Base-by-base conservation (phyloP, 441 rosid genomes). In the Arabidopsis lyrata region DNA sequence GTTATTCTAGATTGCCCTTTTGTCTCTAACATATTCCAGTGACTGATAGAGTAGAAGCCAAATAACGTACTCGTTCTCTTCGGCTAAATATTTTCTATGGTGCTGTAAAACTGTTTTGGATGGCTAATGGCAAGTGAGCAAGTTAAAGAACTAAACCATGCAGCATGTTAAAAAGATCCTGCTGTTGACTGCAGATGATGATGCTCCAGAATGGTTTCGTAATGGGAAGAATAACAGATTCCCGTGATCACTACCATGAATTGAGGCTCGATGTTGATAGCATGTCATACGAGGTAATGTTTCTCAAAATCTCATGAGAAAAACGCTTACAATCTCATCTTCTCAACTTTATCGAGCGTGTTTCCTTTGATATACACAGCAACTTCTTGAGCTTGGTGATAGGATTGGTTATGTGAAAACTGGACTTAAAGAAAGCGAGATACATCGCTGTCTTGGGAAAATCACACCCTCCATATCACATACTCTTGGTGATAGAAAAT, bases 331-430 rank as follows among this genome's bases (percentile, higher is more conserved):
- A 36, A 0, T 31, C 32, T 57, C 49, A 59, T 57, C 34, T 61
- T 72, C 56, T 38, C 57, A 13, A 68, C 52, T 36, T 49, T 18
- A 66, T 48, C 18, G 56, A 27, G 24, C 60, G 67, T 47, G 54
- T 39, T 61, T 66, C 18, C 13, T n/a, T 38, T 66, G 49, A 36
- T 80, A 18, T 62, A 76, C 56, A 68, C 86, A 95, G 99, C 90
- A 95, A 84, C 81, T 95, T 73, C 87, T 95, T 4, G 99, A 95
- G 83, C 94, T 95, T 55, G 93, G 93, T 12, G 99, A 95, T 56
- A 86, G 82, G 77, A 95, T 95, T 59, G 99, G 99, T 36, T 75
- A 88, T 47, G 99, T 92, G 53, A 84, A 78, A 66, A 92, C 97
- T 20, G 99, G 99, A 68, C 74, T 95, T 63, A 88, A 88, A 75